Percentiles rank a stretch among this genome's conserved stretches.
phyloP scores from a whole-genome alignment of 2,329 filamentous ascomycete genomes.

The Fusarium palustre region DNA sequence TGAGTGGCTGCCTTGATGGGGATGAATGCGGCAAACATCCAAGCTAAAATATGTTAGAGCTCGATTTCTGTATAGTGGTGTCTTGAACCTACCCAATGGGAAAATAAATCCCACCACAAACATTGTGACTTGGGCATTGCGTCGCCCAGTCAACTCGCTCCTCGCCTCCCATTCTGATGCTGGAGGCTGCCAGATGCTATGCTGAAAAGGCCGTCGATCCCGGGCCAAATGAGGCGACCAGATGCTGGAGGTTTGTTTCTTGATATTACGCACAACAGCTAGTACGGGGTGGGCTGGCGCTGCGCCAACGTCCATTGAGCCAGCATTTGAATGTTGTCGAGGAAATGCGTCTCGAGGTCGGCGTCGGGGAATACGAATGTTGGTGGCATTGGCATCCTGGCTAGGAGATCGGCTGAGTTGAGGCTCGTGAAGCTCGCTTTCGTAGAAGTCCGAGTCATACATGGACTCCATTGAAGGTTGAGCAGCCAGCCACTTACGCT shows the following conservation, averaged over 20 bases:
- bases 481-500: conserved; percentile 63
- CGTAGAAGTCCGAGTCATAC: conserved; percentile 57
- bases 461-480: conserved; percentile 60
- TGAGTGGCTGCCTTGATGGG: conserved; percentile 73
- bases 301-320: conserved; percentile 60
- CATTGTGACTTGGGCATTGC: conserved; percentile 79
- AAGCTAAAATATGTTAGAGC: conserved; percentile 62
- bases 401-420: conserved; percentile 62
- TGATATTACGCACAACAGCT: conserved; percentile 48
- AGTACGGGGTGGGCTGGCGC: conserved; percentile 48
- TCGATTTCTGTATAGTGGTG: neutral
- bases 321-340: conserved; percentile 33
- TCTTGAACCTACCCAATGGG: conserved; percentile 70
- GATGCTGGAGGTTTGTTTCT: conserved; percentile 68
- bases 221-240: conserved; percentile 80
- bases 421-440: conserved; percentile 61
- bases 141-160: conserved; percentile 70
- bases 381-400: conserved; percentile 60
- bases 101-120: conserved; percentile 84
- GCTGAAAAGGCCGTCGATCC: conserved; percentile 69
- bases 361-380: conserved; percentile 60
- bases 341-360: conserved; percentile 54
- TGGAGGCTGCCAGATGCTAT: conserved; percentile 79
- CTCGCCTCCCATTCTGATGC: conserved; percentile 73
- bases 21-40: conserved; percentile 82